Evolutionary conservation across 2,329 filamentous ascomycete species (phyloP).

Genomic region (Clonostachys rhizophaga): DNA sequence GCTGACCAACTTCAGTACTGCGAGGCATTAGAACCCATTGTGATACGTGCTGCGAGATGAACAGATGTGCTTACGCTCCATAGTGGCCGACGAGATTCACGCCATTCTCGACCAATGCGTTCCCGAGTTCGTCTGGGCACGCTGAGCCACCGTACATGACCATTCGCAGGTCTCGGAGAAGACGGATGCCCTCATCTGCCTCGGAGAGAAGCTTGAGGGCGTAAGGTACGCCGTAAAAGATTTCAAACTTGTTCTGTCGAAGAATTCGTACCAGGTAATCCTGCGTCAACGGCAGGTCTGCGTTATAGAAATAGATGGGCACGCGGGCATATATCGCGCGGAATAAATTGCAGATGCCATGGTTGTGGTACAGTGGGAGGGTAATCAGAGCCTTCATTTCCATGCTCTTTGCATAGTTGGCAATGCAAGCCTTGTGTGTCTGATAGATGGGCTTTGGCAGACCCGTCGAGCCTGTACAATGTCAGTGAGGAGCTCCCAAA

Average conservation of each 20-base stretch:
- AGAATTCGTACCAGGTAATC: conserved; percentile 28
- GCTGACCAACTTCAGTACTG: conserved; percentile 17
- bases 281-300: conserved; percentile 47
- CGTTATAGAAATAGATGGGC: conserved; percentile 33
- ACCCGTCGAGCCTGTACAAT: conserved; percentile 48
- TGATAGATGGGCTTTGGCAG: conserved; percentile 59
- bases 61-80: conserved; percentile 32
- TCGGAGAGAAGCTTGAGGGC: conserved; percentile 58
- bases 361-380: conserved; percentile 53
- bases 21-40: not conserved
- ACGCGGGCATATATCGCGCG: conserved; percentile 37
- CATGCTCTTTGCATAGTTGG: conserved; percentile 34
- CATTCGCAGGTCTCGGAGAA: conserved; percentile 37
- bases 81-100: conserved; percentile 51
- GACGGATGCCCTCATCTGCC: conserved; percentile 42
- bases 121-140: conserved; percentile 52
- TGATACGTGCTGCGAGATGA: conserved; percentile 21
- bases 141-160: conserved; percentile 52
- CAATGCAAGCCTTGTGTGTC: conserved; percentile 42
- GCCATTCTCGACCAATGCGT: conserved; percentile 41
- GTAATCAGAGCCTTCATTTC: conserved; percentile 45
- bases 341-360: conserved; percentile 50
- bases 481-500: not conserved
- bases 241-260: conserved; percentile 25
- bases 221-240: conserved; percentile 58